Evolutionary conservation across 1,139 yeast species (phyloP).

Genomic region (Geotrichum fermentans): DNA sequence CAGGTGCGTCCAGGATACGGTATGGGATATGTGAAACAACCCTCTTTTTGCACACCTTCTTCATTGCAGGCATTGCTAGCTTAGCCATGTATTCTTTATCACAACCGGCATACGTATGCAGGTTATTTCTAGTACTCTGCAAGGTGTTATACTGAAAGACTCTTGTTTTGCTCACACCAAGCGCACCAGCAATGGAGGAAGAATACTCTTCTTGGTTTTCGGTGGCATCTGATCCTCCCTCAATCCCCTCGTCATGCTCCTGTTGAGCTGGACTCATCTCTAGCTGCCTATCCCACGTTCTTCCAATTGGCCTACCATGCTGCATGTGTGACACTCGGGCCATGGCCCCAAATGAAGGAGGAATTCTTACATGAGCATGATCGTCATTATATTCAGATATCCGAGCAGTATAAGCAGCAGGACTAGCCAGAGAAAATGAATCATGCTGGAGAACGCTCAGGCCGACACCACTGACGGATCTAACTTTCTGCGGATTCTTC

Average conservation of each 20-base stretch:
- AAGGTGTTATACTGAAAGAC: slow-evolving; percentile 10
- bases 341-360: slow-evolving; percentile 5
- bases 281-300: not conserved
- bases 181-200: slow-evolving; percentile 8
- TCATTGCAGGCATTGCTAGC: not conserved
- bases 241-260: slow-evolving; percentile 2
- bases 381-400: not conserved
- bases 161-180: slow-evolving; percentile 10
- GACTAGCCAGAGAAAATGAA: not conserved
- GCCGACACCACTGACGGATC: slow-evolving; percentile 13
- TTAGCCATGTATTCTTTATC: slow-evolving; percentile 7
- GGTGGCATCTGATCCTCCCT: slow-evolving; percentile 6
- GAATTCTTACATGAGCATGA: not conserved
- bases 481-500: not conserved
- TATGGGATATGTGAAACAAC: slow-evolving; percentile 35
- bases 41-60: slow-evolving; percentile 9
- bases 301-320: not conserved
- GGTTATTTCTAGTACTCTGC: not conserved
- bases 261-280: not conserved
- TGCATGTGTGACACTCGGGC: not conserved
- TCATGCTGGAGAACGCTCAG: slow-evolving; percentile 10
- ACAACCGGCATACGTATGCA: slow-evolving; percentile 10
- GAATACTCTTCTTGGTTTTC: slow-evolving; percentile 4
- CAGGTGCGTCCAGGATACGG: slow-evolving; percentile 66
- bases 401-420: not conserved